A percentile compares a stretch with the other conserved stretches of the same genome.
Conservation (phyloP, 371 early-diverging fungal species). For the Lichtheimia ramosa region DNA sequence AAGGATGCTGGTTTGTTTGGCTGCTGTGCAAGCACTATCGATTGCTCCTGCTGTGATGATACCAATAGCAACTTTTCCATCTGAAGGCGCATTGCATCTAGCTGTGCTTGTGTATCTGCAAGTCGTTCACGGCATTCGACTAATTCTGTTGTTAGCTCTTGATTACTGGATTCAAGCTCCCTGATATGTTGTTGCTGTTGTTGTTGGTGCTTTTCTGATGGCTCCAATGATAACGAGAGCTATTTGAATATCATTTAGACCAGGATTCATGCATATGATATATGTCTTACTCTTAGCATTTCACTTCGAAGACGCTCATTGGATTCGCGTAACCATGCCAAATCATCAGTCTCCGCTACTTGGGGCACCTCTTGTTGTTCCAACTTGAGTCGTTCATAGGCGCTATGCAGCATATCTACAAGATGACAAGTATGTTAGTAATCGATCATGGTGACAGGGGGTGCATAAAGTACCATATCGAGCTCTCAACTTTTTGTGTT, state of each 20-base stretch:
- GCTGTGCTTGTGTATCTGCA: no score
- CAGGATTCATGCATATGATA: no score
- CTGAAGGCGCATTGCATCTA: no score
- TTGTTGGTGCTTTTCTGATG: neutral
- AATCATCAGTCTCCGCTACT: neutral
- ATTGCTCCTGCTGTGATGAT: conserved; percentile 1
- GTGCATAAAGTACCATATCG: conserved; percentile 7
- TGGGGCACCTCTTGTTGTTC: neutral
- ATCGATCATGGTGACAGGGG: neutral
- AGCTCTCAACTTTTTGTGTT: conserved; percentile 23
- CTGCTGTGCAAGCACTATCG: neutral
- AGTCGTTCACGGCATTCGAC: neutral
- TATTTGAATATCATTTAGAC: neutral
- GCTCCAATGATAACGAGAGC: neutral
- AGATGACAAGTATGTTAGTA: no score
- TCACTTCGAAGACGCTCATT: neutral
- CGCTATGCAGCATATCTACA: neutral
- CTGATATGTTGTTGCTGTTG: neutral
- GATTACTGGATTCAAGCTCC: neutral
- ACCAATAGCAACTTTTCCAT: no score
- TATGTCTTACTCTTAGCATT: neutral
- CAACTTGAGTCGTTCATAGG: neutral
- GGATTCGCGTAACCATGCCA: neutral
- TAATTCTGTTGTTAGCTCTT: conserved; percentile 1
- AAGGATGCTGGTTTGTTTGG: neutral